Conservation (phyloP, 805 yeast genomes). For the Cyberlindnera amylophila region DNA sequence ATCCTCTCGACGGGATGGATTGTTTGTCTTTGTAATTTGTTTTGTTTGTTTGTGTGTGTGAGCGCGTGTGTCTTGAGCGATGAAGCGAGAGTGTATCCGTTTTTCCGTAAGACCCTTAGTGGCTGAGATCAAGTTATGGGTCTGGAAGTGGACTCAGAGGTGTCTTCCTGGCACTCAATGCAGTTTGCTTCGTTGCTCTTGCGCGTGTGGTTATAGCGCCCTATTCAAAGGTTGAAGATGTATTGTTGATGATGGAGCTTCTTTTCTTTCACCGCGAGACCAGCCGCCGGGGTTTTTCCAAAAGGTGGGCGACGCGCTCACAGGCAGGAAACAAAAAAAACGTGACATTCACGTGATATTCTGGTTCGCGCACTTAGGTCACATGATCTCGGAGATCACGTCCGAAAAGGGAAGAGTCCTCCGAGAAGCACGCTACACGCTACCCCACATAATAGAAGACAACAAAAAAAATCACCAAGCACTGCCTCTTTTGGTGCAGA, state of each 20-base stretch:
- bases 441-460: too few species aligned
- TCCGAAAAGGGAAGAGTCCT: too few species aligned
- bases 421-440: too few species aligned
- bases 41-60: background rate
- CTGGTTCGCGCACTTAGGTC: too few species aligned
- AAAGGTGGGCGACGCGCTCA: background rate
- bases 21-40: background rate
- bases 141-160: background rate
- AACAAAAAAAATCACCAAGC: too few species aligned
- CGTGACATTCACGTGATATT: constrained; percentile 23
- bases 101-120: background rate
- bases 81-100: background rate
- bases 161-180: background rate
- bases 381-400: too few species aligned
- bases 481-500: too few species aligned
- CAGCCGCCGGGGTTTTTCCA: background rate
- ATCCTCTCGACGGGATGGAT: background rate
- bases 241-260: background rate
- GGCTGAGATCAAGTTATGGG: background rate
- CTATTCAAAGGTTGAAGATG: background rate
- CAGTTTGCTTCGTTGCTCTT: background rate
- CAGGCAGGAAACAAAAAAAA: constrained; percentile 1
- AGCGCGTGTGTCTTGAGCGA: background rate
- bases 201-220: background rate
- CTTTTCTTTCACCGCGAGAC: background rate